phyloP scores from a whole-genome alignment of 2,329 filamentous ascomycete species.

The Diaporthe ilicicola region DNA sequence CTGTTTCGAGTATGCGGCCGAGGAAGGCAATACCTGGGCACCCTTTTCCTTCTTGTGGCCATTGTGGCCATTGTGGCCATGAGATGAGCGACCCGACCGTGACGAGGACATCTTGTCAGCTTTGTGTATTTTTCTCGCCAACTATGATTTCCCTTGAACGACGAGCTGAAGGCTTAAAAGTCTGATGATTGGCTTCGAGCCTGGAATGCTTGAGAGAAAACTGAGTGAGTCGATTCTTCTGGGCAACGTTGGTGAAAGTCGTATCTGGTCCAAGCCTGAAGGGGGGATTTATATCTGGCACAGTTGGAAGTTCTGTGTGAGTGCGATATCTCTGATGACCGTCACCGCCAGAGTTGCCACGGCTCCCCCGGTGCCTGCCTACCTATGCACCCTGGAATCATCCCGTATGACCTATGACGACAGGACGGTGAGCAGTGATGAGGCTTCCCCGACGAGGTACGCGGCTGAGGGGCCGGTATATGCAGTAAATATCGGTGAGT shows the following conservation, averaged over 20 bases:
- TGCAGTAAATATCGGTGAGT: neutral
- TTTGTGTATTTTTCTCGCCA: neutral
- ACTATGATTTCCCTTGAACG: neutral
- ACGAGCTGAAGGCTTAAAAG: neutral
- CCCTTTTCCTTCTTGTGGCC: constrained; percentile 28
- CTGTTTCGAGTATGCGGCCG: neutral
- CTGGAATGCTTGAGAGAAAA: neutral
- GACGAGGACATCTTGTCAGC: constrained; percentile 30
- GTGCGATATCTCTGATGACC: neutral
- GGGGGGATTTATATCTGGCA: neutral
- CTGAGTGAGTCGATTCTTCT: neutral
- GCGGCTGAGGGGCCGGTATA: constrained; percentile 6
- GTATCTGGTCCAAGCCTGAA: neutral
- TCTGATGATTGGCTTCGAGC: neutral
- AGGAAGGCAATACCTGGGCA: constrained; percentile 24
- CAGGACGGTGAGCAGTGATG: neutral
- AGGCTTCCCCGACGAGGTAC: constrained; percentile 9
- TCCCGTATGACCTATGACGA: constrained; percentile 21
- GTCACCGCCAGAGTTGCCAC: neutral
- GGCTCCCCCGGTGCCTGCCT: constrained; percentile 5
- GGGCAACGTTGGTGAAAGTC: neutral
- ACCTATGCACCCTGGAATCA: neutral
- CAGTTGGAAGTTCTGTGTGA: neutral
- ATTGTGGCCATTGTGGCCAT: constrained; percentile 28
- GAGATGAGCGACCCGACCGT: constrained; percentile 22